These are phyloP conservation scores for Saccharomyces eubayanus DNA, from an alignment of 805 yeast genomes.

Conservation along the genomic window DNA sequence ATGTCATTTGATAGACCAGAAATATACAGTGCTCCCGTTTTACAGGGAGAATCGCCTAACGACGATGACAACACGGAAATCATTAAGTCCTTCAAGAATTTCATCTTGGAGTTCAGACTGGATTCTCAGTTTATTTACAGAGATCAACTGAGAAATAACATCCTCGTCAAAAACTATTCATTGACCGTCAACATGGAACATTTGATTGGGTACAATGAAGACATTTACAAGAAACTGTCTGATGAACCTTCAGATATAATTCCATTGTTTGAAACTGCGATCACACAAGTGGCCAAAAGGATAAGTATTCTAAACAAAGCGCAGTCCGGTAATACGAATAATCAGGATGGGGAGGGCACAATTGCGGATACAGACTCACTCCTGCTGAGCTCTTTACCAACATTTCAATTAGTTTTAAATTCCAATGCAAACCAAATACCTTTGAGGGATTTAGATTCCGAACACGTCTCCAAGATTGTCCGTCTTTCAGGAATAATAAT, in stretches of 20 bases:
- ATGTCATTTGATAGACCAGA: constrained; percentile 76
- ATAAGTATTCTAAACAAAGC: constrained; percentile 38
- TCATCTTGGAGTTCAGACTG: constrained; percentile 77
- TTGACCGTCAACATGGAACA: constrained; percentile 76
- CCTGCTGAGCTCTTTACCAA: constrained; percentile 48
- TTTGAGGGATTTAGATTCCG: constrained; percentile 76
- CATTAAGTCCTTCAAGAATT: constrained; percentile 67
- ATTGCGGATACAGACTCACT: constrained; percentile 3
- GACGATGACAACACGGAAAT: constrained; percentile 60
- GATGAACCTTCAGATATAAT: constrained; percentile 86
- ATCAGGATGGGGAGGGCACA: constrained; percentile 7
- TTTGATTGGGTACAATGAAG: constrained; percentile 80
- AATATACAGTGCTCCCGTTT: constrained; percentile 66
- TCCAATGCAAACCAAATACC: constrained; percentile 66
- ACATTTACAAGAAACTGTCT: constrained; percentile 68
- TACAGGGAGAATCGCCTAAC: constrained; percentile 70
- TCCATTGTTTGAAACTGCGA: constrained; percentile 75
- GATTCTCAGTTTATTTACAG: constrained; percentile 77
- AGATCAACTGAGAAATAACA: constrained; percentile 83
- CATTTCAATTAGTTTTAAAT: constrained; percentile 70
- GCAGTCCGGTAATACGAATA: constrained; percentile 6
- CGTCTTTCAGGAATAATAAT: constrained; percentile 89
- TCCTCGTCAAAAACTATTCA: constrained; percentile 65
- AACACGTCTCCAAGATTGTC: constrained; percentile 81
- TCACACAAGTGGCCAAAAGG: constrained; percentile 76